Percentiles rank a stretch among this genome's conserved stretches.
phyloP scores from a whole-genome alignment of 805 yeast genomes.

The Barnettozyma pratensis region DNA sequence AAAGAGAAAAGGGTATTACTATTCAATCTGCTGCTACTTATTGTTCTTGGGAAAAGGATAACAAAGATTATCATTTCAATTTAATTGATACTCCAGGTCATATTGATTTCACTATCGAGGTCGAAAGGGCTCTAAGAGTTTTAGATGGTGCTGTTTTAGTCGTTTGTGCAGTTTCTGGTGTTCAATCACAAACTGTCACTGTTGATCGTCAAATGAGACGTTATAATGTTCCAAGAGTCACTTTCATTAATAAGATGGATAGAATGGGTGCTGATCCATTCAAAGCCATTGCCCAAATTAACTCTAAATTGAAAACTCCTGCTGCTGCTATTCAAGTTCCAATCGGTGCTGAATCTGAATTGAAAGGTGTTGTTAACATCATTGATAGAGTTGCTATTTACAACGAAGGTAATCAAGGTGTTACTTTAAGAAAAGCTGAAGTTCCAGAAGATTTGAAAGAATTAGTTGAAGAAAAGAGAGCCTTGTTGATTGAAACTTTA shows the following conservation, averaged over 20 bases:
- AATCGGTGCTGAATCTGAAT: constrained; percentile 84
- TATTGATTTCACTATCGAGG: constrained; percentile 97
- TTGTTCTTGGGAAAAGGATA: constrained; percentile 88
- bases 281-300: constrained; percentile 88
- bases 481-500: constrained; percentile 79
- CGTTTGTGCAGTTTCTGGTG: constrained; percentile 98
- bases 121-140: constrained; percentile 96
- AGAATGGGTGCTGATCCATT: constrained; percentile 99
- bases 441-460: constrained; percentile 79
- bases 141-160: constrained; percentile 97
- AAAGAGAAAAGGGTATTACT: constrained; percentile 97
- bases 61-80: constrained; percentile 74
- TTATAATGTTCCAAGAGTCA: constrained; percentile 93
- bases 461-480: constrained; percentile 86
- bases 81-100: constrained; percentile 98
- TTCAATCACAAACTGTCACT: constrained; percentile 96
- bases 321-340: constrained; percentile 99
- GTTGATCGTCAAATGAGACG: constrained; percentile 99
- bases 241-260: constrained; percentile 97
- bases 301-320: constrained; percentile 79
- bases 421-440: constrained; percentile 55
- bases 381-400: constrained; percentile 83
- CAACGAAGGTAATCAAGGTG: constrained; percentile 91
- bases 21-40: constrained; percentile 98
- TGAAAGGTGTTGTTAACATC: constrained; percentile 87